A percentile compares a stretch with the other conserved stretches of the same genome.
Evolutionary conservation across 345 rosid species (phyloP).

Genomic region (Populus davidiana): DNA sequence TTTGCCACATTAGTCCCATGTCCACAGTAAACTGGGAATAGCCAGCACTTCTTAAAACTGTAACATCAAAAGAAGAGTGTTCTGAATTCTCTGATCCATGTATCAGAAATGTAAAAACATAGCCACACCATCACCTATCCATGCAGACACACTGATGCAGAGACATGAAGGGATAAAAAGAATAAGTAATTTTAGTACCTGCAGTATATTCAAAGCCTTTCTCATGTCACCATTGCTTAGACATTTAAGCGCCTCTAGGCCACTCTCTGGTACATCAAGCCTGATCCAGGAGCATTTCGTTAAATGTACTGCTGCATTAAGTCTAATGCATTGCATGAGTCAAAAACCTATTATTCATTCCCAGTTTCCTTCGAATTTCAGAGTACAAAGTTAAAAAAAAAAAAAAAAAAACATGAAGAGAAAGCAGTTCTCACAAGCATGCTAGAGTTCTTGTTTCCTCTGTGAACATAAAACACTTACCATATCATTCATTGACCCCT

Average conservation of each 20-base stretch:
- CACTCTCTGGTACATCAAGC: conserved; percentile 76
- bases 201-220: conserved; percentile 92
- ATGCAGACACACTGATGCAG: neutral
- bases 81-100: neutral
- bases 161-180: neutral
- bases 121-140: neutral
- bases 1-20: too few relatives aligned
- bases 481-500: neutral
- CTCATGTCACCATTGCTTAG: conserved; percentile 99
- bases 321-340: neutral
- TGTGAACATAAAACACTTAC: neutral
- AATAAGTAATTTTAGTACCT: conserved; percentile 45
- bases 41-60: too few relatives aligned
- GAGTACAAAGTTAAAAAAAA: neutral
- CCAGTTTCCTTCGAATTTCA: conserved; percentile 1
- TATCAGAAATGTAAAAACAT: neutral
- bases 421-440: neutral
- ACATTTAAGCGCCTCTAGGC: conserved; percentile 75
- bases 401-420: neutral
- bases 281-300: conserved; percentile 30
- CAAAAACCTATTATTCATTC: neutral
- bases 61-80: neutral
- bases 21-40: too few relatives aligned
- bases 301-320: neutral
- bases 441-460: neutral